phyloP scores from a whole-genome alignment of 2,329 filamentous ascomycete species.

The Triangularia verruculosa region DNA sequence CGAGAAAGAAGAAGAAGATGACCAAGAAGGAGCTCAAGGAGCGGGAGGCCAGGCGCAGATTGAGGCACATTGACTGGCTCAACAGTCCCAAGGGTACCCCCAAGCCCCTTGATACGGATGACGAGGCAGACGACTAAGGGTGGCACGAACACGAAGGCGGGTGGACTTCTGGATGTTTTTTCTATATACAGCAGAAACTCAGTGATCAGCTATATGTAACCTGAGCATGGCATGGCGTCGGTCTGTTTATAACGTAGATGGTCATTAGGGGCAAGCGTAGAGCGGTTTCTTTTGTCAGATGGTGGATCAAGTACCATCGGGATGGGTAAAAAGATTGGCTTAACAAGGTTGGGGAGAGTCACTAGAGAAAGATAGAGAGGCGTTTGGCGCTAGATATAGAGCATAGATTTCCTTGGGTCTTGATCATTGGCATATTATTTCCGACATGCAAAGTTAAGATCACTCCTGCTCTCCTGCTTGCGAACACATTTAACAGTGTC shows the following conservation, averaged over 20 bases:
- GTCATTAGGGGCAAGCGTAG: neutral
- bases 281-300: neutral
- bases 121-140: slow-evolving; percentile 50
- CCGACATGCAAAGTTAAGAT: neutral
- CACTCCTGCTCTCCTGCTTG: too few species aligned
- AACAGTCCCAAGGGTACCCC: slow-evolving; percentile 83
- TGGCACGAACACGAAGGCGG: neutral
- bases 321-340: neutral
- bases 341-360: neutral
- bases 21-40: slow-evolving; percentile 97
- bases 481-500: too few species aligned
- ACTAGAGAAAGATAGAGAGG: slow-evolving; percentile 5
- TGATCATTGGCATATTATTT: neutral
- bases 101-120: slow-evolving; percentile 72
- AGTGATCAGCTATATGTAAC: neutral
- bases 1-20: slow-evolving; percentile 97
- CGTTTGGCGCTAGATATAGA: slow-evolving; percentile 7
- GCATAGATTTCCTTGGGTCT: neutral
- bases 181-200: slow-evolving; percentile 3
- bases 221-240: slow-evolving; percentile 5
- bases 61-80: slow-evolving; percentile 83
- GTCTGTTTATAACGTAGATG: slow-evolving; percentile 3
- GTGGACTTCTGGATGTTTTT: slow-evolving; percentile 5
- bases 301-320: neutral
- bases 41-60: slow-evolving; percentile 76